Evolutionary conservation across 2,329 filamentous ascomycete species (phyloP), one percentile per base, ranked within the genome.

Genomic region (Sporothrix inflata): DNA sequence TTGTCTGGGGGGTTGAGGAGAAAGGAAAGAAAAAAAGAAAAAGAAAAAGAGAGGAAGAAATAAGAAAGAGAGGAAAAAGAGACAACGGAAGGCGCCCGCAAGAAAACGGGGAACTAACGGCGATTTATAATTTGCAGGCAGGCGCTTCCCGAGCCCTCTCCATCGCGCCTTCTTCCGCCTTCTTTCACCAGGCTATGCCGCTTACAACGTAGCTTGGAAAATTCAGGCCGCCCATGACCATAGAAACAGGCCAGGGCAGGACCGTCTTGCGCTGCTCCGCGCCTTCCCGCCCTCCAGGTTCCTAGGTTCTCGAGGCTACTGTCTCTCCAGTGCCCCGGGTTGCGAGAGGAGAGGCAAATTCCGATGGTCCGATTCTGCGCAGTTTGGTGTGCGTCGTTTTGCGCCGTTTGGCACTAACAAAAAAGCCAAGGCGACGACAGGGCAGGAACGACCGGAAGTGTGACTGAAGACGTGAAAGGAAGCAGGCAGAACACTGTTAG

Each of bases 101-200:
- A 45, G 67, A 57, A 65, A 40, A n/a, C 38, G 55, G 60, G 57
- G 30, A 49, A 55, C 47, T 57, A 42, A 24, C 47, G 69, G 60
- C 69, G 53, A 49, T 61, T 70, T 70, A 70, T 70, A 61, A 63
- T 49, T 51, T 65, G 40, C 21, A 67, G 24, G 45, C 42, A 67
- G 55, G 55, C 51, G 34, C 47, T 27, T 30, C 49, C 63, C 63
- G 42, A 49, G 45, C 4, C 27, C 34, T 40, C 19, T 45, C 24
- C 24, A 67, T 51, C 65, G 65, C 45, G 65, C 65, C 65, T 67
- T 67, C 65, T 49, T 66, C 63, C 42, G 63, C 45, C 4, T 38
- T 38, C 27, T 51, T 34, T 53, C 8, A 14, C 19, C 8, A 49
- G 30, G 19, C 63, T 67, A 49, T 47, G 45, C 65, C 65, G 65